Conservation (phyloP, 768 basidiomycete species). For the Zangia roseola region DNA sequence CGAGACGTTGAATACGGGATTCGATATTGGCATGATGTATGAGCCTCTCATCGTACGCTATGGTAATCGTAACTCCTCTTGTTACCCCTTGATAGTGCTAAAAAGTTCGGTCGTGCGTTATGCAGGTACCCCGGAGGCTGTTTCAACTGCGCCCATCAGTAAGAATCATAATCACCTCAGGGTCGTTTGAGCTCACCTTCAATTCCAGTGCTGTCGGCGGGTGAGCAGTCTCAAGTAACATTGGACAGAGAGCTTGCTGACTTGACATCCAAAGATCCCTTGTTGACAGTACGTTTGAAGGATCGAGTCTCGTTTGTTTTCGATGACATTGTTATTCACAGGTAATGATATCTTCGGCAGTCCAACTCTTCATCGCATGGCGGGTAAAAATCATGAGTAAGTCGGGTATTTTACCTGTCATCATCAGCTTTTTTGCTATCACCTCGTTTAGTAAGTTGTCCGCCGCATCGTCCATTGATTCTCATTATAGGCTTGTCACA, state of each 20-base stretch:
- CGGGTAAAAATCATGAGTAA: conserved; percentile 37
- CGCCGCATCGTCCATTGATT: too few species aligned
- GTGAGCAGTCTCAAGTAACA: conserved; percentile 3
- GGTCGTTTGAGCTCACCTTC: conserved; percentile 20
- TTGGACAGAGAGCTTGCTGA: neutral
- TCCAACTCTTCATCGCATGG: conserved; percentile 50
- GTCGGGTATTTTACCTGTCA: conserved; percentile 24
- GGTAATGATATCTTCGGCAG: conserved; percentile 44
- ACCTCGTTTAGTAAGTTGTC: conserved; percentile 8
- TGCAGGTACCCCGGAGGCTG: conserved; percentile 16
- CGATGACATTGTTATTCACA: conserved; percentile 10
- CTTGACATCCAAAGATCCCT: conserved; percentile 36
- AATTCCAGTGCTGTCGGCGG: conserved; percentile 9
- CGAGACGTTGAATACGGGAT: conserved; percentile 48
- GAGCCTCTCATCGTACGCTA: conserved; percentile 46
- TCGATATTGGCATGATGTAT: conserved; percentile 47
- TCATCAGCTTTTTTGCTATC: conserved; percentile 21
- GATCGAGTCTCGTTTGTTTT: neutral
- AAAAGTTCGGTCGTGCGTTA: conserved; percentile 10
- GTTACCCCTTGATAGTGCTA: too few species aligned
- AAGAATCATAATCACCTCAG: neutral
- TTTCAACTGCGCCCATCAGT: neutral
- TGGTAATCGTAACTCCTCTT: conserved; percentile 27
- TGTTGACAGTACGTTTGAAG: conserved; percentile 37
- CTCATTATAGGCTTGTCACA: conserved; percentile 5